Evolutionary conservation across 805 yeast genomes (phyloP), one percentile per base, ranked within the genome.

Genomic region (Ogataea trehalophila): DNA sequence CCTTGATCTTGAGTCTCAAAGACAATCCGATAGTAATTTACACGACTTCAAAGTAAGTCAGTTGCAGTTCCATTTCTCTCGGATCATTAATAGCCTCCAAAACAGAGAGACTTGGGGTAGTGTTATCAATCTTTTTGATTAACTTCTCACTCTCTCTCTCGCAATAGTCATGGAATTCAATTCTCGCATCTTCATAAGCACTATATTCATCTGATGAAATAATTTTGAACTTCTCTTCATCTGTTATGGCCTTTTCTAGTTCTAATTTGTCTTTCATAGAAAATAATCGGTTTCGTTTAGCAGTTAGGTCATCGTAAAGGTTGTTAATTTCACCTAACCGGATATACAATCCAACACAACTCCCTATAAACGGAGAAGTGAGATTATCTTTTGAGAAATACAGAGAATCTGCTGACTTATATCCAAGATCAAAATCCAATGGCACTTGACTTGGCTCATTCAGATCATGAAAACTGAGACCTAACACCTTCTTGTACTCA

Each of bases 131-230:
- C 36, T 45, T 48, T 2, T 50, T 42, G 36, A 49, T 43, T 20
- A 59, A 39, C 13, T 20, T 23, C 9, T 22, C 18, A 13, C 58
- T 49, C 20, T 52, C 42, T n/a, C 31, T n/a, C 16, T 60, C 54
- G 15, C 56, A 55, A 60, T 61, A 60, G 31, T 53, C 60, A 45
- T 59, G 64, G 33, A 59, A 59, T 13, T 37, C 45, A 11, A 53
- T 44, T 22, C 63, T 41, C 4, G 46, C 33, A 33, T 48, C 49
- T 40, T 57, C 58, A 41, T 60, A 59, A 6, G 37, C 38, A 6
- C 37, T 23, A 42, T 59, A 60, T 7, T 33, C 36, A 5, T 45
- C 40, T 23, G 51, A 47, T 15, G 43, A 37, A 13, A 58, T 31
- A 37, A 54, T 43, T 6, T 29, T 34, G 14, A 51, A 43, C 31